Base-by-base conservation (phyloP, 2,329 filamentous ascomycete genomes). In the Colletotrichum filicis region DNA sequence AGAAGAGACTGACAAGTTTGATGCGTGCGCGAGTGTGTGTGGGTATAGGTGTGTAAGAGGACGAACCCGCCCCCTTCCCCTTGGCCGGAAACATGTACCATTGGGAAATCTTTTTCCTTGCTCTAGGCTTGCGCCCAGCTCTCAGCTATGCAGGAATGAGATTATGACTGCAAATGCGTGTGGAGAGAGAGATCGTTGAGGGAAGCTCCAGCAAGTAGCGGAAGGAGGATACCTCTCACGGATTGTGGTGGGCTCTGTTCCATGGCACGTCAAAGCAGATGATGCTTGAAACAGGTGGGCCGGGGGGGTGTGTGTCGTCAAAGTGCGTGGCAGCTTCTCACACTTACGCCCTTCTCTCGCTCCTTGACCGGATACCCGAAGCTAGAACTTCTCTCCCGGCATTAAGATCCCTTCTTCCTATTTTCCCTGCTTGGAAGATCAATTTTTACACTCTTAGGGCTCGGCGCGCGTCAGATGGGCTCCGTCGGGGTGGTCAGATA, bases 261-360 rank as follows among this genome's bases (percentile, higher is more conserved):
- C 69, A 69, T 69, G 58, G 42, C 70, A 69, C 55, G 70, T 73
- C 70, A 73, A 73, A 73, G 70, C 70, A 73, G 66, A 37, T 55
- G 52, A 65, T 73, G 66, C 66, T 69, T 73, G 70, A 73, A 73
- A 73, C 70, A 70, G 55, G 70, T 73, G 66, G 70, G 60, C 66
- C 46, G 46, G 55, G 46, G 66, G 68, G 35, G 42, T 49, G 37
- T 28, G 62, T n/a, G 49, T 42, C 12, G 32, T 37, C 22, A 19
- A 22, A 68, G 66, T 73, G 66, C 66, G 70, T 73, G 70, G 70
- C 70, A 70, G 60, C 59, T 22, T 73, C 66, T 64, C 32, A 42
- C 61, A 64, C 46, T 63, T 67, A 35, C n/a, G 42, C 32, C 32
- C 32, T 35, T 35, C 32, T 35, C 37, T 42, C 37, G 7, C 60